Evolutionary conservation across 495 filamentous ascomycete species (phyloP).

Genomic region (Aspergillus incahuasiensis): DNA sequence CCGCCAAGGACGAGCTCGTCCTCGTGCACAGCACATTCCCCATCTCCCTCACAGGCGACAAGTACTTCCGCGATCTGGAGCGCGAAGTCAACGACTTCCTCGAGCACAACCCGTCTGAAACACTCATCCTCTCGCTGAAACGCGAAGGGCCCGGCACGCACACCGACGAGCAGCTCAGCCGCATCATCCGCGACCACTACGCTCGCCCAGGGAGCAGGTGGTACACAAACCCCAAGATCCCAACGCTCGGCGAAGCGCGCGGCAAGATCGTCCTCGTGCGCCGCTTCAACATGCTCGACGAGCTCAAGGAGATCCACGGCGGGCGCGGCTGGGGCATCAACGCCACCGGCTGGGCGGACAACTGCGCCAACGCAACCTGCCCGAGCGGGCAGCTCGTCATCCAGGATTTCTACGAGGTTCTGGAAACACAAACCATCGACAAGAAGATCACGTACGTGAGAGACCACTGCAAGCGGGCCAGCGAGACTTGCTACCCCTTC

Average conservation of each 20-base stretch:
- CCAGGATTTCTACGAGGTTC: conserved; percentile 93
- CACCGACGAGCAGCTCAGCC: conserved; percentile 74
- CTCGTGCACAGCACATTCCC: conserved; percentile 78
- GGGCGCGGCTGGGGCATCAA: conserved; percentile 77
- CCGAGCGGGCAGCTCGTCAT: conserved; percentile 74
- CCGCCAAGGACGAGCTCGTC: conserved; percentile 51
- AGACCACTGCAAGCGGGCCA: conserved; percentile 71
- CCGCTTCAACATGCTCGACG: conserved; percentile 66
- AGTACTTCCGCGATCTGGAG: conserved; percentile 71
- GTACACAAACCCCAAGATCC: conserved; percentile 77
- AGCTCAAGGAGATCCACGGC: conserved; percentile 52
- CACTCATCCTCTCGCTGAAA: conserved; percentile 83
- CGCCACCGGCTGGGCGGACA: conserved; percentile 81
- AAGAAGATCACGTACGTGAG: conserved; percentile 72
- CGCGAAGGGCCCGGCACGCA: conserved; percentile 78
- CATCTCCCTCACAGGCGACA: conserved; percentile 63
- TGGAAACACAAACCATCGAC: conserved; percentile 66
- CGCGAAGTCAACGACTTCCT: conserved; percentile 69
- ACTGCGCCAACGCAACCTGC: conserved; percentile 70
- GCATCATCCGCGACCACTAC: conserved; percentile 67
- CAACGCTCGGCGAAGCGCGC: conserved; percentile 72
- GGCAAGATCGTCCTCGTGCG: conserved; percentile 83
- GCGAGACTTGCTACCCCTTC: conserved; percentile 41
- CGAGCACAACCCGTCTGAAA: conserved; percentile 70
- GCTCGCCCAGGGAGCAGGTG: conserved; percentile 59